phyloP scores from a whole-genome alignment of 805 yeast species.

The Teunomyces panamensis region DNA sequence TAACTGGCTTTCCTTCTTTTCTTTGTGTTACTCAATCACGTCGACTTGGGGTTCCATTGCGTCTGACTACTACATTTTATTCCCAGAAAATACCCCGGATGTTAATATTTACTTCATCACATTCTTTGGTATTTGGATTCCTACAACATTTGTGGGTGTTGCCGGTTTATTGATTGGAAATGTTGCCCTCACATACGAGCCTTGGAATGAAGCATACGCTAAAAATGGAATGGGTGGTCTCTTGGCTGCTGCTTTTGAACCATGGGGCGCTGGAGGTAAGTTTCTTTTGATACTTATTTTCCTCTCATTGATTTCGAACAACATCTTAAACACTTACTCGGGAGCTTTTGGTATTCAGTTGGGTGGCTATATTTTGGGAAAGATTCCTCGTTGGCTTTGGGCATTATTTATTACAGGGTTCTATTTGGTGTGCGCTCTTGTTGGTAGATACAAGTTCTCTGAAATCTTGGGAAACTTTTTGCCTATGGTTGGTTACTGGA shows the following conservation, averaged over 20 bases:
- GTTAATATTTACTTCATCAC: slow-evolving; percentile 56
- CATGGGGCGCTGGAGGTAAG: slow-evolving; percentile 38
- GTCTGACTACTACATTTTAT: slow-evolving; percentile 76
- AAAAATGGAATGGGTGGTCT: slow-evolving; percentile 33
- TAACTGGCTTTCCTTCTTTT: slow-evolving; percentile 69
- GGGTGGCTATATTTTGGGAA: slow-evolving; percentile 23
- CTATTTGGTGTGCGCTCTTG: slow-evolving; percentile 30
- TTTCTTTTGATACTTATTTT: slow-evolving; percentile 29
- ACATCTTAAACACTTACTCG: slow-evolving; percentile 36
- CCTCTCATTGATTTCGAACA: slow-evolving; percentile 33
- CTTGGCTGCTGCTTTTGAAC: slow-evolving; percentile 26
- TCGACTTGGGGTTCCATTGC: slow-evolving; percentile 90
- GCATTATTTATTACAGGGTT: slow-evolving; percentile 30
- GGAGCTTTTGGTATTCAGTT: slow-evolving; percentile 34
- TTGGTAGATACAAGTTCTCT: slow-evolving; percentile 32
- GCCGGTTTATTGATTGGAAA: slow-evolving; percentile 29
- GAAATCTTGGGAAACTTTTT: slow-evolving; percentile 35
- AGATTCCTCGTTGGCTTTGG: slow-evolving; percentile 39
- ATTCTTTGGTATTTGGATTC: slow-evolving; percentile 57
- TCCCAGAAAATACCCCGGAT: slow-evolving; percentile 69
- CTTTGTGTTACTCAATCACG: slow-evolving; percentile 73
- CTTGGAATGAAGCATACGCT: slow-evolving; percentile 30
- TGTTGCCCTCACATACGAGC: slow-evolving; percentile 30
- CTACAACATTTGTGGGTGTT: slow-evolving; percentile 34
- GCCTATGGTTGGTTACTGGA: slow-evolving; percentile 43